These are phyloP conservation scores for Plectosphaerella cucumerina DNA, from an alignment of 2,329 filamentous ascomycete genomes.

Conservation along the genomic window DNA sequence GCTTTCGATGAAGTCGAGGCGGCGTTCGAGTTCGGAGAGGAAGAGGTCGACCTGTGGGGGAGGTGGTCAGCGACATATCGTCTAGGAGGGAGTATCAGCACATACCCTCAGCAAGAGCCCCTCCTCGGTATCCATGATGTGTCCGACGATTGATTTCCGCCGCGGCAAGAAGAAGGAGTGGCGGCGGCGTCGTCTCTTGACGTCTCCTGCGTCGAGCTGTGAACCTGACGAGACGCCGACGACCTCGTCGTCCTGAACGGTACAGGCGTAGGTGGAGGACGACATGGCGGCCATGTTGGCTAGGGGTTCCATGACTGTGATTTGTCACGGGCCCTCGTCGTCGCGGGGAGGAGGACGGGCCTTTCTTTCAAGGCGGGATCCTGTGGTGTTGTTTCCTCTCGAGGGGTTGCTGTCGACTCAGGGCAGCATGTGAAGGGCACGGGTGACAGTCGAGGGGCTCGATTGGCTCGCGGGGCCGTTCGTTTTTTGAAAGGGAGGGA, in stretches of 20 bases:
- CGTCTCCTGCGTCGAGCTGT: conserved; percentile 24
- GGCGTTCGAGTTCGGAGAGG: conserved; percentile 78
- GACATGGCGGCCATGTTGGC: conserved; percentile 32
- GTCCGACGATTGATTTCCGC: conserved; percentile 54
- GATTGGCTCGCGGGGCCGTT: conserved; percentile 5
- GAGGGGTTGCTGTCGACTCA: not conserved
- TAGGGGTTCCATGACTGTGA: conserved; percentile 9
- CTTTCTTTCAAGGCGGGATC: not conserved
- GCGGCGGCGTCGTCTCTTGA: conserved; percentile 38
- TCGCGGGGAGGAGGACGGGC: not conserved
- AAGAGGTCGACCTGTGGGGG: conserved; percentile 67
- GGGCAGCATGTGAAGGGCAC: conserved; percentile 5
- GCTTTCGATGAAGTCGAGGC: conserved; percentile 82
- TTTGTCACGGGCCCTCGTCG: not conserved
- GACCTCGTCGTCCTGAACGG: conserved; percentile 28
- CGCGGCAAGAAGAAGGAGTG: conserved; percentile 56
- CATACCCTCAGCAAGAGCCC: conserved; percentile 52
- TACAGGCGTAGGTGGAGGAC: conserved; percentile 27
- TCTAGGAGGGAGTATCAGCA: not conserved
- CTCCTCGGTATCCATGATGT: conserved; percentile 61
- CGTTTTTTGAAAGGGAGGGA: not conserved
- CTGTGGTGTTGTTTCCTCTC: not conserved
- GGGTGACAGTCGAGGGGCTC: conserved; percentile 9
- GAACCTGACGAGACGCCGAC: conserved; percentile 34
- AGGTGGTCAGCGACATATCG: conserved; percentile 4